Base-by-base conservation (phyloP, 2,329 filamentous ascomycete species). In the Pyrenochaeta sp. region DNA sequence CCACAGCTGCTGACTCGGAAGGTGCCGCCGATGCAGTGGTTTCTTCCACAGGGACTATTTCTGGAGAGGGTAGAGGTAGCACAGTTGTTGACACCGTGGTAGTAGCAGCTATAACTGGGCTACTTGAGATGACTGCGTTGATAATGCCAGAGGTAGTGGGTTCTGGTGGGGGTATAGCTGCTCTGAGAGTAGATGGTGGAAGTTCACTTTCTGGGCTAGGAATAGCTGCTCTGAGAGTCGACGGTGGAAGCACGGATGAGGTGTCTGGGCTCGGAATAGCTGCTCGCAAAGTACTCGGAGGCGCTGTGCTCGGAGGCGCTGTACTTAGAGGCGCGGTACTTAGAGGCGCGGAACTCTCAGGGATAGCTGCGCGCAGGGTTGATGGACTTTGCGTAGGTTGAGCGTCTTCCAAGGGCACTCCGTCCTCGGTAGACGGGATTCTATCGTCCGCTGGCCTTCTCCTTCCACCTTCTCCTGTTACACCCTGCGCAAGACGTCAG, bases 31-130 rank as follows among this genome's bases (percentile, higher is more conserved):
- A 19, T 32, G 59, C 27, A 9, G 24, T 25, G 37, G 50, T 43
- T 22, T 54, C 52, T 32, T 44, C 42, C 4, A 12, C 42, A 27
- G 55, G 48, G 8, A 25, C n/a, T 9, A 48, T 2, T 9, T 46
- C 15, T 15, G 50, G 12, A 22, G 55, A 36, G 1, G 48, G 44
- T 3, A 58, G 49, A 7, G 58, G 52, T 13, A 56, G 47, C 12
- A 66, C 28, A 25, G 60, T 60, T 5, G 36, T 58, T 28, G 57
- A 61, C 24, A 44, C 56, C 5, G 52, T 56, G 2, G 52, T 49
- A 13, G 60, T 65, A 8, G 37, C 37, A 44, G 52, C 49, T 15
- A 32, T n/a, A 19, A 19, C 19, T 24, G 52, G 50, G 2, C 22
- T 25, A 9, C 43, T 39, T 43, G 45, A 46, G 9, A 9, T 8